These are phyloP conservation scores for Heterobasidion parviporum DNA, from an alignment of 1,284 basidiomycete genomes.

Conservation along the genomic window DNA sequence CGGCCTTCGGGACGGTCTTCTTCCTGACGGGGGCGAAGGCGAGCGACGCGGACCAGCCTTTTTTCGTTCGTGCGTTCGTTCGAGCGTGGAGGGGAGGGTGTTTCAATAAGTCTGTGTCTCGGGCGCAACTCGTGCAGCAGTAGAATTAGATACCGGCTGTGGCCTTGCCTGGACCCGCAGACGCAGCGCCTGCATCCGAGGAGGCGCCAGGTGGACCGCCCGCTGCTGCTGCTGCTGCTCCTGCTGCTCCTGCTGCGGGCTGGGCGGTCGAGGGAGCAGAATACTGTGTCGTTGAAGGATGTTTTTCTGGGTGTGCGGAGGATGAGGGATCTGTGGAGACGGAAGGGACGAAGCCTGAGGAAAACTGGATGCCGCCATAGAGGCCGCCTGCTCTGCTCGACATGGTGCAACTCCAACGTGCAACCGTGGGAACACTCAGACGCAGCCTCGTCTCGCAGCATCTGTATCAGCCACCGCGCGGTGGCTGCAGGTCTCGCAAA, in stretches of 20 bases:
- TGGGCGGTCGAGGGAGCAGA: slow-evolving; percentile 2
- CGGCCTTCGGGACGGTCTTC: slow-evolving; percentile 42
- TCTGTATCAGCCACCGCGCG: not conserved
- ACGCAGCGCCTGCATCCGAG: slow-evolving; percentile 19
- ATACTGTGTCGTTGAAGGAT: not conserved
- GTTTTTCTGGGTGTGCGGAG: slow-evolving; percentile 1
- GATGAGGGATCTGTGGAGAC: slow-evolving; percentile 14
- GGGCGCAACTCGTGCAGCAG: slow-evolving; percentile 24
- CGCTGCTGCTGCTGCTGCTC: slow-evolving; percentile 1
- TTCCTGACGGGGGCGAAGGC: slow-evolving; percentile 68
- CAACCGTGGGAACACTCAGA: no score
- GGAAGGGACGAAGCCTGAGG: slow-evolving; percentile 41
- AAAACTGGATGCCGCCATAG: slow-evolving; percentile 77
- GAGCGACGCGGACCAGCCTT: slow-evolving; percentile 81
- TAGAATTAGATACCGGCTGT: slow-evolving; percentile 69
- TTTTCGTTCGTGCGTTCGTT: not conserved
- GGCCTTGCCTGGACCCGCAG: slow-evolving; percentile 43
- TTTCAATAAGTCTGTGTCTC: slow-evolving; percentile 27
- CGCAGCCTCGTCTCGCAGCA: not conserved
- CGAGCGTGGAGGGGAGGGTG: not conserved
- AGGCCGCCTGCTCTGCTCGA: slow-evolving; percentile 70
- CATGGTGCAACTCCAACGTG: slow-evolving; percentile 31
- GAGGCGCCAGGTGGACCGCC: slow-evolving; percentile 18
- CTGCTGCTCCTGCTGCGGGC: not conserved
- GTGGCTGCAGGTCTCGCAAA: not conserved